Evolutionary conservation across 305 asterid genomes (phyloP).

Genomic region (Fraxinus baroniana): DNA sequence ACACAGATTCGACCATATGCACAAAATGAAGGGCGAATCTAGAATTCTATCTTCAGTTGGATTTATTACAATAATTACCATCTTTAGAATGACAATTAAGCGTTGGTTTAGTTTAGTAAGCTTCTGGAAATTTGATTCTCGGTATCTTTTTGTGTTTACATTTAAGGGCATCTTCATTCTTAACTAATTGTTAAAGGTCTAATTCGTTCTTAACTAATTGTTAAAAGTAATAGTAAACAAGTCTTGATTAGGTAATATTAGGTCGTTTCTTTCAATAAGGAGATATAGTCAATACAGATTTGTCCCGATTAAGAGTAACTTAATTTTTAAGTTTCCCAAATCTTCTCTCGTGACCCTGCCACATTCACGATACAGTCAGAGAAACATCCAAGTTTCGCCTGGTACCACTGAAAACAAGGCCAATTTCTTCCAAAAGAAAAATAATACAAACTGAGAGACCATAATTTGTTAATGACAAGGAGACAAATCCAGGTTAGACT

Average conservation of each 20-base stretch:
- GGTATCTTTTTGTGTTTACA: not conserved
- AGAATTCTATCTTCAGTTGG: not conserved
- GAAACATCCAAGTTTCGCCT: not conserved
- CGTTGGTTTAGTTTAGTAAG: not conserved
- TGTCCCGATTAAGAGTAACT: not conserved
- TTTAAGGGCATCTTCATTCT: not conserved
- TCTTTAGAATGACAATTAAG: not conserved
- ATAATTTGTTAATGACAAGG: constrained; percentile 3
- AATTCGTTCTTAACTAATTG: not conserved
- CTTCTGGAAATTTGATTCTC: not conserved
- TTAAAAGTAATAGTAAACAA: not conserved
- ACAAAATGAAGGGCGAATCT: not conserved
- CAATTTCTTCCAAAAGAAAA: not conserved
- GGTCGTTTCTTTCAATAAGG: not conserved
- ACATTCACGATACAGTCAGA: not conserved
- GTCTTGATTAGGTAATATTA: not conserved
- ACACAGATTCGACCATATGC: not conserved
- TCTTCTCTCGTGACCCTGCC: not conserved
- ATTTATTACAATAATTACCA: not conserved
- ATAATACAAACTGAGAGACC: not conserved
- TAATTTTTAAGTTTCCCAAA: not conserved
- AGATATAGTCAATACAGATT: not conserved
- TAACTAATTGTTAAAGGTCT: not conserved
- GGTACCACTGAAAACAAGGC: not conserved
- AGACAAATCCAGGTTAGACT: constrained; percentile 8